A percentile compares a stretch with the other conserved stretches of the same genome.
Conservation (phyloP, 805 yeast species). For the Kuraishia hungarica region DNA sequence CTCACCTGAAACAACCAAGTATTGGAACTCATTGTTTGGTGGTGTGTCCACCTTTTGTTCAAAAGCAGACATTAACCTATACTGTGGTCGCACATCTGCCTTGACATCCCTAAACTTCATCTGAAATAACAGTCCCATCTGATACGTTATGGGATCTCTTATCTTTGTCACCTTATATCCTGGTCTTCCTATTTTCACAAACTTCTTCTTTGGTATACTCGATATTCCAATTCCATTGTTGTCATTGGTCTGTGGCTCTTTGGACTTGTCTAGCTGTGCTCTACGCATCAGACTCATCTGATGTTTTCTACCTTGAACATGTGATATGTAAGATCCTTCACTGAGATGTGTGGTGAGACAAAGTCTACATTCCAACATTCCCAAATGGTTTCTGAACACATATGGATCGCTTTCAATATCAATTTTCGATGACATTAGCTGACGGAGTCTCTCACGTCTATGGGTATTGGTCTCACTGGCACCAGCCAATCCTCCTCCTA, state of each 20-base stretch:
- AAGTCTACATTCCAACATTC: slow-evolving; percentile 73
- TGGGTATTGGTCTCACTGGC: slow-evolving; percentile 60
- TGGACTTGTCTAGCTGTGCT: slow-evolving; percentile 26
- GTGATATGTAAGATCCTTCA: slow-evolving; percentile 76
- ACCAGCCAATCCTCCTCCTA: slow-evolving; percentile 73
- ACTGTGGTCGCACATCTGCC: slow-evolving; percentile 41
- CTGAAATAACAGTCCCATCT: slow-evolving; percentile 59
- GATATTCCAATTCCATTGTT: slow-evolving; percentile 9
- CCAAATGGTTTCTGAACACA: slow-evolving; percentile 75
- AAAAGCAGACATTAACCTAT: slow-evolving; percentile 68
- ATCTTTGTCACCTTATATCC: slow-evolving; percentile 60
- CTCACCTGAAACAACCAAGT: slow-evolving; percentile 74
- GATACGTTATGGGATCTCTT: slow-evolving; percentile 48
- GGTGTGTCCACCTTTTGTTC: slow-evolving; percentile 47
- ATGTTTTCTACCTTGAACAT: slow-evolving; percentile 80
- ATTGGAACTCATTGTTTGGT: slow-evolving; percentile 47
- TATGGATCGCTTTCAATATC: slow-evolving; percentile 69
- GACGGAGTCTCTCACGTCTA: slow-evolving; percentile 57
- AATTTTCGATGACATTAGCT: slow-evolving; percentile 43
- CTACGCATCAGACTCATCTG: slow-evolving; percentile 63
- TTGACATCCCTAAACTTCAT: slow-evolving; percentile 45
- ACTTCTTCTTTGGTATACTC: slow-evolving; percentile 35
- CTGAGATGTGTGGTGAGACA: slow-evolving; percentile 79
- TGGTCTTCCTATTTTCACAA: slow-evolving; percentile 67
- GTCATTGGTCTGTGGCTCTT: slow-evolving; percentile 8